phyloP scores from a whole-genome alignment of 2,329 filamentous ascomycete species.

The Endoconidiophora laricicola region DNA sequence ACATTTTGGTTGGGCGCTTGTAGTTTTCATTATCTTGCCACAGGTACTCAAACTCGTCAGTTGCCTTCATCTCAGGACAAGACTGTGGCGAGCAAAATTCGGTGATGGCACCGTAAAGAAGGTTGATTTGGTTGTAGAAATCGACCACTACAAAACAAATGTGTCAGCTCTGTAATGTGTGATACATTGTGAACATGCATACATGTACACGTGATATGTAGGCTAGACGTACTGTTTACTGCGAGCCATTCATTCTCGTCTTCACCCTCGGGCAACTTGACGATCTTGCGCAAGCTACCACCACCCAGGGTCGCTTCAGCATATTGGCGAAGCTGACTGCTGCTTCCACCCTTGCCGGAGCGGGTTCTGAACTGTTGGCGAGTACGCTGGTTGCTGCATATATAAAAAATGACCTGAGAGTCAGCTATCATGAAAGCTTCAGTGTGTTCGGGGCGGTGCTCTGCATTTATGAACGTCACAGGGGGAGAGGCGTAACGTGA shows the following conservation, averaged over 20 bases:
- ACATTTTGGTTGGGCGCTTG: slow-evolving; percentile 95
- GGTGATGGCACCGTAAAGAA: slow-evolving; percentile 95
- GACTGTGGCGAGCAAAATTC: slow-evolving; percentile 97
- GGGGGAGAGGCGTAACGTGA: neutral
- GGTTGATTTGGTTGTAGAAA: slow-evolving; percentile 99
- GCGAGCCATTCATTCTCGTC: slow-evolving; percentile 97
- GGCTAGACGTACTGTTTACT: slow-evolving; percentile 59
- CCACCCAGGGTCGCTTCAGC: slow-evolving; percentile 92
- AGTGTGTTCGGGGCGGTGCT: neutral
- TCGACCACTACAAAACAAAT: slow-evolving; percentile 61
- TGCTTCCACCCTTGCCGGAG: slow-evolving; percentile 69
- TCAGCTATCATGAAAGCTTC: slow-evolving; percentile 3
- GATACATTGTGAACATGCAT: neutral
- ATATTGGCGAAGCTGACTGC: slow-evolving; percentile 92
- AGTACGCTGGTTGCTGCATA: slow-evolving; percentile 61
- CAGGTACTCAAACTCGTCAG: slow-evolving; percentile 98
- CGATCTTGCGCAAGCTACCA: slow-evolving; percentile 86
- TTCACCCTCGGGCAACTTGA: slow-evolving; percentile 91
- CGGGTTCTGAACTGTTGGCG: slow-evolving; percentile 85
- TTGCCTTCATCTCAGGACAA: slow-evolving; percentile 99
- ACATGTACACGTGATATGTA: neutral
- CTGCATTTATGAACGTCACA: neutral
- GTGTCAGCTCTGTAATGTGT: neutral
- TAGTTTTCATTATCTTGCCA: slow-evolving; percentile 94
- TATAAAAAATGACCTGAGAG: slow-evolving; percentile 5